Percentiles rank a stretch among this genome's conserved stretches.
Evolutionary conservation across 129 eudicot genomes (phyloP).

Genomic region (Chrysanthemum seticuspe): DNA sequence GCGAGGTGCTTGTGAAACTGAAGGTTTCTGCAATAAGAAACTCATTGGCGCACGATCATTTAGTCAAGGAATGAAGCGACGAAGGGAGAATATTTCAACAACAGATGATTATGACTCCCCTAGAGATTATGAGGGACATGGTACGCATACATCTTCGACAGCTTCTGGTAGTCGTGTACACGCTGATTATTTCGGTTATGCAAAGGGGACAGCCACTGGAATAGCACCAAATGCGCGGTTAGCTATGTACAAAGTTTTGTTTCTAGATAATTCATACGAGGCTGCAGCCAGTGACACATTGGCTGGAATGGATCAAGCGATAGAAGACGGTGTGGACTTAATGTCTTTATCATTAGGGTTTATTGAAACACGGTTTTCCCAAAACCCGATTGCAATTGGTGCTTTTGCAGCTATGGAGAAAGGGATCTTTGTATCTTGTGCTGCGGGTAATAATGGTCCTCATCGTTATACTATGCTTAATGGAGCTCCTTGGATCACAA

Average conservation of each 20-base stretch:
- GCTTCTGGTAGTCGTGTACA: constrained; percentile 11
- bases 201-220: constrained; percentile 20
- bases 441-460: constrained; percentile 20
- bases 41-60: constrained; percentile 39
- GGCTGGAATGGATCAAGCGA: constrained; percentile 23
- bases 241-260: constrained; percentile 18
- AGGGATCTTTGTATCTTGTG: constrained; percentile 14
- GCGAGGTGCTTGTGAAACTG: constrained; percentile 30
- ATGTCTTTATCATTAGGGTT: constrained; percentile 20
- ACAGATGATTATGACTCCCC: constrained; percentile 19
- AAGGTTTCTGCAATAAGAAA: constrained; percentile 35
- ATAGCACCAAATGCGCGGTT: constrained; percentile 22
- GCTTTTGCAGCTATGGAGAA: constrained; percentile 21
- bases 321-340: constrained; percentile 14
- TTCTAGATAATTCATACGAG: background rate
- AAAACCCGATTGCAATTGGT: constrained; percentile 17
- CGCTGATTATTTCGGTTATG: constrained; percentile 9
- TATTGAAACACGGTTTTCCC: background rate
- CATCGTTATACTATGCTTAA: background rate
- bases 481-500: constrained; percentile 18
- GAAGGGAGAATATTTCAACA: constrained; percentile 13
- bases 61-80: constrained; percentile 29
- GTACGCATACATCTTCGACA: constrained; percentile 16
- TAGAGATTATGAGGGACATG: constrained; percentile 19
- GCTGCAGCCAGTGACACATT: constrained; percentile 12